These are phyloP conservation scores for Diophrys sp. DNA, from an alignment of 73 alveolate species.

Conservation along the genomic window DNA sequence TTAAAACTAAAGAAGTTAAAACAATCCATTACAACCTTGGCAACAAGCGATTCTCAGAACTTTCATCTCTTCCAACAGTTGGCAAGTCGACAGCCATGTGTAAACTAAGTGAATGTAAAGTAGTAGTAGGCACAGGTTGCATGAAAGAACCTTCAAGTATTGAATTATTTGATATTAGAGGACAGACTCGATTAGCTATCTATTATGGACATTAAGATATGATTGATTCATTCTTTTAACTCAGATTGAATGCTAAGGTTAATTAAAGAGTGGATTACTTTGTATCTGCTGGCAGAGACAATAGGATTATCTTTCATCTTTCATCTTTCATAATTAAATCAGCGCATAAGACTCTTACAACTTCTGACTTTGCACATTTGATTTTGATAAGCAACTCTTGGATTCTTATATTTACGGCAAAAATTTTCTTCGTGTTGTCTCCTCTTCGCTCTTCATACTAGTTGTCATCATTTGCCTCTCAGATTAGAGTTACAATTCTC, in stretches of 20 bases:
- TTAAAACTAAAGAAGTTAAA: slow-evolving; percentile 24
- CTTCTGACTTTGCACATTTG: too few species aligned
- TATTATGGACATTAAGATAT: slow-evolving; percentile 1
- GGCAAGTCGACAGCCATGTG: slow-evolving; percentile 36
- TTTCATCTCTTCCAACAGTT: slow-evolving; percentile 4
- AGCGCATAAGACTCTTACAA: too few species aligned
- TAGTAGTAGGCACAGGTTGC: slow-evolving; percentile 36
- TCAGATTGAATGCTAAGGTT: neutral
- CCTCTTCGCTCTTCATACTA: too few species aligned
- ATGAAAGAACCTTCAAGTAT: slow-evolving; percentile 31
- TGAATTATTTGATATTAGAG: slow-evolving; percentile 3
- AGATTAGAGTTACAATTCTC: too few species aligned
- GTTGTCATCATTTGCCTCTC: too few species aligned
- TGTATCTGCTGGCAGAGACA: slow-evolving; percentile 9
- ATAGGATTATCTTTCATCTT: too few species aligned
- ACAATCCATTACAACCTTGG: slow-evolving; percentile 7
- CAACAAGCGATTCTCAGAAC: neutral
- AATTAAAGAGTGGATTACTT: neutral
- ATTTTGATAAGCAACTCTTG: too few species aligned
- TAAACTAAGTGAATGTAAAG: neutral
- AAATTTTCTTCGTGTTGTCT: too few species aligned
- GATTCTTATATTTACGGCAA: too few species aligned
- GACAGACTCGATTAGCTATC: neutral
- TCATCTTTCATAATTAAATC: too few species aligned
- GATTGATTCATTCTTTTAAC: slow-evolving; percentile 1